Percentiles rank a stretch among this genome's conserved stretches.
phyloP scores from a whole-genome alignment of 75 land plant genomes.

The Cunninghamia lanceolata region DNA sequence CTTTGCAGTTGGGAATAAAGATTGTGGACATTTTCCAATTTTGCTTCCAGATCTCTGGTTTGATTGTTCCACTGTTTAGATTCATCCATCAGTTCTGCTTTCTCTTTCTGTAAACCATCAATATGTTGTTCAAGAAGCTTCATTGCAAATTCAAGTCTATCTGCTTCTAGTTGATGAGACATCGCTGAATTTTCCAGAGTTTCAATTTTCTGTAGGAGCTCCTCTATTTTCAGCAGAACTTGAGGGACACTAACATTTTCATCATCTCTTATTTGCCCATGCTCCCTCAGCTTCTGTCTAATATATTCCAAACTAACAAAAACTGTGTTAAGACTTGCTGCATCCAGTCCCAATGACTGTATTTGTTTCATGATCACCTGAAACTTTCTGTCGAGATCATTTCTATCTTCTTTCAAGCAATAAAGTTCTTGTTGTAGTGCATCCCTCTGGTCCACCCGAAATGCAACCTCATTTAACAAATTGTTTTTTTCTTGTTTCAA shows the following conservation, averaged over 20 bases:
- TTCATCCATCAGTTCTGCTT: constrained; percentile 34
- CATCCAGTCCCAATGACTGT: constrained; percentile 28
- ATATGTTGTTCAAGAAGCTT: constrained; percentile 36
- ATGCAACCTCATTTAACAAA: constrained; percentile 39
- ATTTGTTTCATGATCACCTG: constrained; percentile 29
- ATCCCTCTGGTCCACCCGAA: constrained; percentile 35
- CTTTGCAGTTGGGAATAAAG: constrained; percentile 33
- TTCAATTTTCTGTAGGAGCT: constrained; percentile 35
- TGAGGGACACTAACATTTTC: constrained; percentile 40
- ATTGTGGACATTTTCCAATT: constrained; percentile 37
- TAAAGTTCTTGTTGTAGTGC: constrained; percentile 55
- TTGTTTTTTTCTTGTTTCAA: constrained; percentile 31
- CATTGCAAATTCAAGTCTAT: constrained; percentile 25
- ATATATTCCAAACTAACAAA: constrained; percentile 46
- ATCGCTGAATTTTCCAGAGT: constrained; percentile 40
- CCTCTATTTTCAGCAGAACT: constrained; percentile 36
- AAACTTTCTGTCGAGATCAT: constrained; percentile 34
- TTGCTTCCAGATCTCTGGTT: constrained; percentile 22
- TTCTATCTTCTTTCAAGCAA: constrained; percentile 44
- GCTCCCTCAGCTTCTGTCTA: constrained; percentile 36
- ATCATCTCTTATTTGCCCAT: constrained; percentile 16
- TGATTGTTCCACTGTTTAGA: constrained; percentile 23
- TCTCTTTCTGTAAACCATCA: constrained; percentile 35
- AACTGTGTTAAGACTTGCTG: constrained; percentile 31
- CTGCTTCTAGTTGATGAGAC: constrained; percentile 38